Evolutionary conservation across 352 stramenopile species (phyloP).

Genomic region (Phytophthora nicotianae): DNA sequence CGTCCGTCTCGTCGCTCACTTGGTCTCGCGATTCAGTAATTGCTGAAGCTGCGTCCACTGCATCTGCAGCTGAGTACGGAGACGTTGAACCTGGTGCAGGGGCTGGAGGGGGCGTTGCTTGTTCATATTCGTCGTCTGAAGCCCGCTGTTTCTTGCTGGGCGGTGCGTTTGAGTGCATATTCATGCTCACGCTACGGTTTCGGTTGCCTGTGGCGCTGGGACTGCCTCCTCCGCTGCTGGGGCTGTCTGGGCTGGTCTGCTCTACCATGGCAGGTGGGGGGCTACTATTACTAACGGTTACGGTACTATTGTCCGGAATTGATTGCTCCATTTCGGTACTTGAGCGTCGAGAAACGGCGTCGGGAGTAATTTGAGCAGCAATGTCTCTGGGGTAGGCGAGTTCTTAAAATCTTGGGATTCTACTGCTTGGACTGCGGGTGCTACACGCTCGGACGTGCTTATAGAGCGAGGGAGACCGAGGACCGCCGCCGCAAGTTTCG

Average conservation of each 20-base stretch:
- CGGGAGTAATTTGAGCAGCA: not conserved
- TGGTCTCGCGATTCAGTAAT: slow-evolving; percentile 28
- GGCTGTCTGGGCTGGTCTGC: slow-evolving; percentile 13
- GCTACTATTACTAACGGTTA: slow-evolving; percentile 32
- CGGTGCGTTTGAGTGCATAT: slow-evolving; percentile 52
- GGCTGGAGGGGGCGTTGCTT: slow-evolving; percentile 28
- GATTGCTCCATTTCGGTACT: slow-evolving; percentile 32
- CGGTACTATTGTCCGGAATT: slow-evolving; percentile 33
- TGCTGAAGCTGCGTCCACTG: slow-evolving; percentile 6
- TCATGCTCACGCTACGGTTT: slow-evolving; percentile 78
- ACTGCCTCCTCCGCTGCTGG: slow-evolving; percentile 23
- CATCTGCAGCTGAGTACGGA: slow-evolving; percentile 10
- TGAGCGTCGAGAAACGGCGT: not conserved
- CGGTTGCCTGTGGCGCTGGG: slow-evolving; percentile 37
- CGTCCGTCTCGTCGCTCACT: slow-evolving; percentile 30
- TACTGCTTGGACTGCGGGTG: not conserved
- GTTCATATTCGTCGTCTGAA: slow-evolving; percentile 77
- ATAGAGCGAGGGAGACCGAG: slow-evolving; percentile 1
- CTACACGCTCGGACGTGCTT: not conserved
- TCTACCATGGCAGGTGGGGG: slow-evolving; percentile 14
- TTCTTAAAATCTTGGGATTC: not conserved
- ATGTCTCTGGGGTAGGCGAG: not conserved
- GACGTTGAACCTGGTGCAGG: slow-evolving; percentile 15
- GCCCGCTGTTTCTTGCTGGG: slow-evolving; percentile 82
- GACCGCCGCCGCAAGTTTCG: slow-evolving; percentile 23